Conservation (phyloP, 1,284 basidiomycete species). For the Exobasidium rhododendri region DNA sequence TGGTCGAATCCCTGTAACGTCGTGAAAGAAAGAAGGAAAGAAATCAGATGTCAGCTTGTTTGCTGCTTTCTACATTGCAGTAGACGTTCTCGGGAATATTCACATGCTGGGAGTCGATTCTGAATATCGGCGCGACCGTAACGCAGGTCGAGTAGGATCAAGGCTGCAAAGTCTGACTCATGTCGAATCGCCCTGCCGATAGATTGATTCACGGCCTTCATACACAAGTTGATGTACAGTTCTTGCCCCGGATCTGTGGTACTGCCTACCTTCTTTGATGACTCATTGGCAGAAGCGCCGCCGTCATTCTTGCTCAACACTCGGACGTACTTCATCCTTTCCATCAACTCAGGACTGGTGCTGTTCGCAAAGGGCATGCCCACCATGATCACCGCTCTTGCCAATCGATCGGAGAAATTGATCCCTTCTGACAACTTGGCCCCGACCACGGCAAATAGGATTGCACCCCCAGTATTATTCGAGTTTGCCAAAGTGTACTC, state of each 20-base stretch:
- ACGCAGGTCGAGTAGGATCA: slow-evolving; percentile 47
- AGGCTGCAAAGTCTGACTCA: slow-evolving; percentile 44
- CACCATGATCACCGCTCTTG: slow-evolving; percentile 77
- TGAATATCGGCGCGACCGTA: slow-evolving; percentile 41
- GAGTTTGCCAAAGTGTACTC: slow-evolving; percentile 68
- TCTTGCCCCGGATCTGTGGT: slow-evolving; percentile 27
- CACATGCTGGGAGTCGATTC: slow-evolving; percentile 35
- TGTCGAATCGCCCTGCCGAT: slow-evolving; percentile 67
- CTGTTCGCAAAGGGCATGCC: slow-evolving; percentile 92
- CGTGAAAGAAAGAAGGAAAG: slow-evolving; percentile 2
- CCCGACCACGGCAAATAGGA: slow-evolving; percentile 80
- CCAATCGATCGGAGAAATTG: slow-evolving; percentile 81
- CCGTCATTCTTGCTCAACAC: slow-evolving; percentile 20
- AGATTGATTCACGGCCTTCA: slow-evolving; percentile 94
- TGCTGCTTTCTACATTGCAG: neutral
- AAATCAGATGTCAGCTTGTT: neutral
- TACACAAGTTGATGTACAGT: slow-evolving; percentile 62
- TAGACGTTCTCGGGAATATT: slow-evolving; percentile 68
- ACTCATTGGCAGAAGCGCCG: slow-evolving; percentile 14
- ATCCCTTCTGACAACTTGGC: slow-evolving; percentile 95
- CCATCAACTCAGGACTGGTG: slow-evolving; percentile 81
- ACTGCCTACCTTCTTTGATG: neutral
- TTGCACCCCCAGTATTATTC: slow-evolving; percentile 42
- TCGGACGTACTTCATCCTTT: slow-evolving; percentile 67
- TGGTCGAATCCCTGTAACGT: slow-evolving; percentile 3